These are phyloP conservation scores for Coemansia sp. DNA, from an alignment of 192 early-diverging fungal species.

Conservation along the genomic window DNA sequence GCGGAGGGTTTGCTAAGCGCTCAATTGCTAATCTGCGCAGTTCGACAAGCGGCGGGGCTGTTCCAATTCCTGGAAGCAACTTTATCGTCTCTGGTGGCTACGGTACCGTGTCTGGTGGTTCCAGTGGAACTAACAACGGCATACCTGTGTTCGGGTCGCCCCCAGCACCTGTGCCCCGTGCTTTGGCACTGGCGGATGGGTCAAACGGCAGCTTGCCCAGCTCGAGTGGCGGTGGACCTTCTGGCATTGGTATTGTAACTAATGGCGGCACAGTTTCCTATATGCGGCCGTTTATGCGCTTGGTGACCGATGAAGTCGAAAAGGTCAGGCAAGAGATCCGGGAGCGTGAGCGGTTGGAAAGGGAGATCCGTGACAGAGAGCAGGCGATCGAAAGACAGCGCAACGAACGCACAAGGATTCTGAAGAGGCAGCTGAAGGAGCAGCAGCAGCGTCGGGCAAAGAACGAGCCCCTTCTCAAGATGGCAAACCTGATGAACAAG, in stretches of 20 bases:
- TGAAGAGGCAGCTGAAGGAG: constrained; percentile 58
- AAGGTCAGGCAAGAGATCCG: constrained; percentile 66
- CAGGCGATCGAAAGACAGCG: constrained; percentile 50
- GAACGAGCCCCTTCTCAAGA: constrained; percentile 57
- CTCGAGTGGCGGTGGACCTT: constrained; percentile 2
- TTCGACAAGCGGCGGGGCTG: neutral
- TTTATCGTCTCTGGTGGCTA: neutral
- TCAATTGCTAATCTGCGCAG: constrained; percentile 50
- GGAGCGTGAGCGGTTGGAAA: constrained; percentile 65
- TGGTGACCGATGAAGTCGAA: constrained; percentile 64
- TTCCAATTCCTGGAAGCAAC: neutral
- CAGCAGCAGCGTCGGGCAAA: constrained; percentile 57
- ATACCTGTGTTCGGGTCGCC: constrained; percentile 43
- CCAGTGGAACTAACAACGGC: neutral
- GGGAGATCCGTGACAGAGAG: constrained; percentile 60
- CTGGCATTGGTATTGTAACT: neutral
- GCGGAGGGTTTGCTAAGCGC: constrained; percentile 47
- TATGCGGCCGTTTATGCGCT: constrained; percentile 40
- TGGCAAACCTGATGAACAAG: constrained; percentile 56
- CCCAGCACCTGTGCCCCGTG: constrained; percentile 44
- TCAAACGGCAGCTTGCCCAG: constrained; percentile 11
- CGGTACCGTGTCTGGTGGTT: constrained; percentile 1
- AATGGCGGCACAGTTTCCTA: constrained; percentile 7
- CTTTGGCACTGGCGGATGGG: constrained; percentile 33
- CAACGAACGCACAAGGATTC: constrained; percentile 54